Evolutionary conservation across 1,284 basidiomycete genomes (phyloP), one percentile per base, ranked within the genome.

Genomic region (Ustilago esculenta): DNA sequence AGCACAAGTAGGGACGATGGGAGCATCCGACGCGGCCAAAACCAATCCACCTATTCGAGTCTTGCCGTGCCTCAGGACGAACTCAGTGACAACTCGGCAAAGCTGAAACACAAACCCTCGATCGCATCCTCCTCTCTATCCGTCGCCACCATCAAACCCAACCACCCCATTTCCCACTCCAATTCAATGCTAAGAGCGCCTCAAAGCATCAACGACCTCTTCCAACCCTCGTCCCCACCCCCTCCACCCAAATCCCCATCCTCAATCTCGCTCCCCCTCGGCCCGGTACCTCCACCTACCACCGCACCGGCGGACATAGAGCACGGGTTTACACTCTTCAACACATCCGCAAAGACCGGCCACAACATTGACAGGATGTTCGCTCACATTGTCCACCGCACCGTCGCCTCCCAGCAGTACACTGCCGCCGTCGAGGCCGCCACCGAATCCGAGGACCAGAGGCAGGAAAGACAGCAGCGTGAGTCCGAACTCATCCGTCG

Each of bases 261-360:
- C 1, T 54, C 55, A 2, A 44, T 46, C 7, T 53, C 46, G 6
- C 50, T 58, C 12, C 50, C 61, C 15, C 6, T 49, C 30, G 25
- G 18, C 11, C 45, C 48, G 3, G 9, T 9, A 3, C 14, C 40
- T 6, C 23, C 30, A 2, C 30, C 27, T 3, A 21, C 17, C 11
- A 8, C 37, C 7, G 29, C 17, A 1, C 24, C 45, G 9, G 34
- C 10, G 4, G 44, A 35, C 5, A 2, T 69, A 8, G 69, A 75
- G 55, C 44, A 73, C 24, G 76, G 76, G 18, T 78, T 79, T 35
- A 60, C 66, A 5, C 72, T 79, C 17, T 75, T 79, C 71, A 70
- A 69, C 43, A 77, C 76, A 1, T 73, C 71, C 3, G 61, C 71
- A 15, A 59, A 63, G 29, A 71, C 64, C 5, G 71, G 75, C 9